Evolutionary conservation across 148 eudicot species (phyloP).

Genomic region (Camellia granthamiana): DNA sequence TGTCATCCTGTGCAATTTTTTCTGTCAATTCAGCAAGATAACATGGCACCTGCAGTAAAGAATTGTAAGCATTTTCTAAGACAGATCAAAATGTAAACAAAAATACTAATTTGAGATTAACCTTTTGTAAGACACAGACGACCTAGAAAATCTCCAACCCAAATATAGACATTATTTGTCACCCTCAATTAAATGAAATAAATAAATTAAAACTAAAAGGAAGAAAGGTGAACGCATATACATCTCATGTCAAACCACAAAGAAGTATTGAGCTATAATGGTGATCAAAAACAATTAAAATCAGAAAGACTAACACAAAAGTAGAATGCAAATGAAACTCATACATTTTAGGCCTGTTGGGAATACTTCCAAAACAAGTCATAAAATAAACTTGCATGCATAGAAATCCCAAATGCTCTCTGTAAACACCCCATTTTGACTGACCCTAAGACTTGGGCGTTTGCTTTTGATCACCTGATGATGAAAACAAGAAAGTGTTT

Average conservation of each 20-base stretch:
- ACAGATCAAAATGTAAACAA: background rate
- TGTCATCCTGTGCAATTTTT: slow-evolving; percentile 62
- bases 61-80: background rate
- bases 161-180: too few relatives aligned
- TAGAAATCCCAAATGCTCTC: background rate
- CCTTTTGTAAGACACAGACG: background rate
- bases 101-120: background rate
- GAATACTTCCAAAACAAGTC: too few relatives aligned
- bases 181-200: too few relatives aligned
- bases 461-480: too few relatives aligned
- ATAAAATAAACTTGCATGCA: background rate
- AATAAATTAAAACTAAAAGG: too few relatives aligned
- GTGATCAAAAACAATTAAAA: background rate
- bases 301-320: background rate
- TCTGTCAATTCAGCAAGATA: slow-evolving; percentile 82
- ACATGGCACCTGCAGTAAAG: slow-evolving; percentile 61
- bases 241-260: too few relatives aligned
- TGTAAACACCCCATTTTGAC: too few relatives aligned
- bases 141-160: background rate
- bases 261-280: too few relatives aligned
- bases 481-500: too few relatives aligned
- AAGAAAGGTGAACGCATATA: too few relatives aligned
- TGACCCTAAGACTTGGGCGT: too few relatives aligned
- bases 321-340: background rate
- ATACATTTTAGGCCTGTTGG: background rate